phyloP scores from a whole-genome alignment of 495 filamentous ascomycete species.

The Emericellopsis terricola region DNA sequence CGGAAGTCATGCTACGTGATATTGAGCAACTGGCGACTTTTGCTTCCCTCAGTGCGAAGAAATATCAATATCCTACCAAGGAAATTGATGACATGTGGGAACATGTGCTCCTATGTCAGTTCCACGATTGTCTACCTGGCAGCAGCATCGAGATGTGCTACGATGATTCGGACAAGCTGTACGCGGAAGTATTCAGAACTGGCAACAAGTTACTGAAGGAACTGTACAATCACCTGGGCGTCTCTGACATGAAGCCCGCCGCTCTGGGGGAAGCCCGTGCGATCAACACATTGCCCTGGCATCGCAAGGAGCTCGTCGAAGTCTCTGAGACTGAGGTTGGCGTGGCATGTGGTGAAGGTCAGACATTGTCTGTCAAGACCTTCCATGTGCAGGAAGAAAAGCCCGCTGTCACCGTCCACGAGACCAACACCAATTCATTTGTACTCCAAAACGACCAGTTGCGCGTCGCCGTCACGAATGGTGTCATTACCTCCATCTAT shows the following conservation, averaged over 20 bases:
- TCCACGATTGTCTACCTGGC: constrained; percentile 94
- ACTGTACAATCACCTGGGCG: constrained; percentile 46
- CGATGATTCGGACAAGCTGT: constrained; percentile 77
- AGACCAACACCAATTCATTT: constrained; percentile 53
- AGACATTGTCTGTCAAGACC: constrained; percentile 27
- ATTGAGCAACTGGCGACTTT: constrained; percentile 79
- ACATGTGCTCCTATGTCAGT: constrained; percentile 67
- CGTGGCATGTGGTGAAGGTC: constrained; percentile 29
- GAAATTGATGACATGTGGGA: constrained; percentile 93
- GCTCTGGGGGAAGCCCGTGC: too few relatives aligned
- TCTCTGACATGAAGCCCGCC: too few relatives aligned
- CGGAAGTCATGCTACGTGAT: constrained; percentile 70
- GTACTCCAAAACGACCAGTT: constrained; percentile 60
- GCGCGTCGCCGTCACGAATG: constrained; percentile 49
- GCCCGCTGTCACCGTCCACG: constrained; percentile 38
- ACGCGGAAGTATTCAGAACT: constrained; percentile 62
- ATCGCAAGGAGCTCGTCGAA: constrained; percentile 50
- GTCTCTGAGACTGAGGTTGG: constrained; percentile 28
- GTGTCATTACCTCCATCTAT: constrained; percentile 65
- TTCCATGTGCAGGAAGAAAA: constrained; percentile 23
- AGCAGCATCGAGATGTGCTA: constrained; percentile 95
- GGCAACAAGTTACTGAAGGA: constrained; percentile 54
- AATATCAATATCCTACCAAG: constrained; percentile 81
- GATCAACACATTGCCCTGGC: constrained; percentile 68
- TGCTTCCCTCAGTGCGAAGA: constrained; percentile 48